Evolutionary conservation across 176 grass and related monocot species (phyloP), one percentile per base, ranked within the genome.

Genomic region (Aegilops speltoides): DNA sequence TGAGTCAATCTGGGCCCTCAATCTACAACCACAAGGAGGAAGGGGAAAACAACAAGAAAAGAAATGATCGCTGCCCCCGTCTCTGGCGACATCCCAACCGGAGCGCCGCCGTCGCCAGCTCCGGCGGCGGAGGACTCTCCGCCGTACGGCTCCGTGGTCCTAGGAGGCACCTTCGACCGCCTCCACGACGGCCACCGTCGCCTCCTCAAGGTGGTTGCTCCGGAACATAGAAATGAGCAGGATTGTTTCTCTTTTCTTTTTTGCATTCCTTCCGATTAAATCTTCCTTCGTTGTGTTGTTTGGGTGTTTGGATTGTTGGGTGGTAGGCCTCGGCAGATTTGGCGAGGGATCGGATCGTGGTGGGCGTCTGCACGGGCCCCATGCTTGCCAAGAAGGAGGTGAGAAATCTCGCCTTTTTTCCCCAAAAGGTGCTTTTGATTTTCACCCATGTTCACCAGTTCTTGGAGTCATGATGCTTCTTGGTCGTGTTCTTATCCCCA

Each of bases 351-450:
- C 77, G 89, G 31, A 89, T 94, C 80, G 89, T 91, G 70, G 84
- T 91, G 48, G 89, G 92, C 54, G 84, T 94, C 76, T 91, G 89
- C 89, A 86, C 87, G 62, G 92, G 92, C 3, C 89, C 87, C 48
- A 94, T 94, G 92, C 79, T 94, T 37, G 76, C 77, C 87, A 89
- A 89, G 71, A 91, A 94, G 69, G 92, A 94, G 92, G 92, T 86
- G 26, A 57, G 52, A 72, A 76, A 79, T 84, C 23, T 84, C 57
- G 1, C 9, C 46, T 73, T 68, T 92, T 11, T 14, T 6, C 19
- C 24, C 32, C 66, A 52, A 22, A 60, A 68, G 23, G 28, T 24
- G 11, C 4, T 85, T 26, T 76, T 31, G 8, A 13, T 71, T 72
- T 59, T 22, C n/a, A 28, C 29, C 20, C 46, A 87, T 74, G 26